Evolutionary conservation across 257 asterid species (phyloP).

Genomic region (Salvia rosmarinus): DNA sequence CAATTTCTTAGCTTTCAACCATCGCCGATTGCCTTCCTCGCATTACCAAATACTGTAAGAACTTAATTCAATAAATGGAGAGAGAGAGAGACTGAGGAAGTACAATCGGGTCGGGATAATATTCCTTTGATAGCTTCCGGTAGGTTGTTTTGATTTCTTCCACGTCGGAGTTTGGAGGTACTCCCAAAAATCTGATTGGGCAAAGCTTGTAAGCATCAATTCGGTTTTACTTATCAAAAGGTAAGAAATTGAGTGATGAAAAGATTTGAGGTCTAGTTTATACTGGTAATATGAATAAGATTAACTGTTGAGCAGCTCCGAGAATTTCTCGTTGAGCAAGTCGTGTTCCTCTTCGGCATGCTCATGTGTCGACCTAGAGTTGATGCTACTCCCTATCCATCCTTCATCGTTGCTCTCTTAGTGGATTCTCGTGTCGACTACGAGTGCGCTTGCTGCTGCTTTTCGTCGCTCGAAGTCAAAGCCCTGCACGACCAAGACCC

Average conservation of each 20-base stretch:
- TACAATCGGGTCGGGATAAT: conserved; percentile 88
- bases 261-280: conserved; percentile 18
- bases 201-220: not conserved
- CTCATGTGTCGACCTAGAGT: conserved; percentile 43
- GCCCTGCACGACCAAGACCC: conserved; percentile 49
- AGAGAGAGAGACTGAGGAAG: too few species aligned
- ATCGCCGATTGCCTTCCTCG: too few species aligned
- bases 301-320: conserved; percentile 75
- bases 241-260: conserved; percentile 3
- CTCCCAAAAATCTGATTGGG: conserved; percentile 70
- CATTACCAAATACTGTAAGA: too few species aligned
- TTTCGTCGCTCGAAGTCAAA: conserved; percentile 31
- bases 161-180: conserved; percentile 68
- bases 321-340: conserved; percentile 58
- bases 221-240: not conserved
- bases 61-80: too few species aligned
- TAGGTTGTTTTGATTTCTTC: conserved; percentile 90
- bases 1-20: too few species aligned
- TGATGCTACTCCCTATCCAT: conserved; percentile 76
- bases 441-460: conserved; percentile 60
- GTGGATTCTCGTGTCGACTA: conserved; percentile 83
- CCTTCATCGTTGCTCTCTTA: conserved; percentile 94
- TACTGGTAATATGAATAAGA: conserved; percentile 91
- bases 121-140: conserved; percentile 78
- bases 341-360: conserved; percentile 51